Conservation (phyloP, 1,139 yeast genomes). For the Hyphopichia pseudoburtonii region DNA sequence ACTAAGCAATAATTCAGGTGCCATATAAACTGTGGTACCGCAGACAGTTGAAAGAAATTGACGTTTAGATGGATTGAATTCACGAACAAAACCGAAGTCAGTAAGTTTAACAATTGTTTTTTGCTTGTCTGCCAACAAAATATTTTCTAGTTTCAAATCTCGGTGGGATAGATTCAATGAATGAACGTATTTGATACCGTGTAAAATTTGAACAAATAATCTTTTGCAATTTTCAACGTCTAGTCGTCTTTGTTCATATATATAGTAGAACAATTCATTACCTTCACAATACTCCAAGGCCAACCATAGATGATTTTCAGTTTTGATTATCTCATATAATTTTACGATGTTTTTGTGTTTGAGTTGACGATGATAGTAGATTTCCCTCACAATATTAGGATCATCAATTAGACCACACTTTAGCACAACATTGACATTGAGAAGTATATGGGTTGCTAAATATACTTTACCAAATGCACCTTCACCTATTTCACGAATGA, state of each 20-base stretch:
- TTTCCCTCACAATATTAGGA: slow-evolving; percentile 89
- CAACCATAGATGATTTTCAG: slow-evolving; percentile 81
- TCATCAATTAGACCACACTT: slow-evolving; percentile 83
- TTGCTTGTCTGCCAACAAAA: slow-evolving; percentile 67
- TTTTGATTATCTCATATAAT: slow-evolving; percentile 80
- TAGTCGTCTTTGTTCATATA: slow-evolving; percentile 57
- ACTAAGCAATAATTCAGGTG: slow-evolving; percentile 73
- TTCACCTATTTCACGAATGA: slow-evolving; percentile 74
- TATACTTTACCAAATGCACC: slow-evolving; percentile 94
- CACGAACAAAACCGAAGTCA: slow-evolving; percentile 94
- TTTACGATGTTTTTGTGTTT: slow-evolving; percentile 82
- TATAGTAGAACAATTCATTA: slow-evolving; percentile 76
- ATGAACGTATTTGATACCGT: slow-evolving; percentile 86
- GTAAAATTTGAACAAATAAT: slow-evolving; percentile 73
- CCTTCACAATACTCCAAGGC: slow-evolving; percentile 90
- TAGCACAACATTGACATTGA: slow-evolving; percentile 76
- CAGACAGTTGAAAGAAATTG: slow-evolving; percentile 77
- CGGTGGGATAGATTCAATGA: slow-evolving; percentile 82
- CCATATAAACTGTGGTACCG: slow-evolving; percentile 84
- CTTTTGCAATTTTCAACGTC: slow-evolving; percentile 54
- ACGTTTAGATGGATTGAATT: slow-evolving; percentile 53
- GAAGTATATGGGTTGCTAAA: slow-evolving; percentile 72
- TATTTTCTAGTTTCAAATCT: slow-evolving; percentile 85
- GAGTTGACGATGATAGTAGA: slow-evolving; percentile 83
- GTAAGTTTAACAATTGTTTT: slow-evolving; percentile 65